Percentiles rank a stretch among this genome's conserved stretches.
phyloP scores from a whole-genome alignment of 1,284 basidiomycete genomes.

The Vanrija pseudolonga region DNA sequence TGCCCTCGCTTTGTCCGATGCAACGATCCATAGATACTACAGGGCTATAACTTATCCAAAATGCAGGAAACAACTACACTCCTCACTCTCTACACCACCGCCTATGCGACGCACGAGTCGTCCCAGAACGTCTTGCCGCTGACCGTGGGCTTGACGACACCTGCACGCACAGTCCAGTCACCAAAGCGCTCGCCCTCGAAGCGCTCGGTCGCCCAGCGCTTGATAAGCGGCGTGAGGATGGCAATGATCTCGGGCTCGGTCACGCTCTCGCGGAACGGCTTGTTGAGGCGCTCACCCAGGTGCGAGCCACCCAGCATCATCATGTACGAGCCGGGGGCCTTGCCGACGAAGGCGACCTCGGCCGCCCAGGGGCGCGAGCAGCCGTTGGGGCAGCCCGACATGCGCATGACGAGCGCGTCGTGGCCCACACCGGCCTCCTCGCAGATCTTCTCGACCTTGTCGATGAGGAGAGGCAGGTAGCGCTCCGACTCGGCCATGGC shows the following conservation, averaged over 20 bases:
- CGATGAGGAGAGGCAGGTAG: conserved; percentile 90
- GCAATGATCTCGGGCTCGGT: conserved; percentile 90
- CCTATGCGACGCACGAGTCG: conserved; percentile 43
- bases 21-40: too few relatives aligned
- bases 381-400: conserved; percentile 92
- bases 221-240: conserved; percentile 88
- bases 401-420: conserved; percentile 94
- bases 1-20: too few relatives aligned
- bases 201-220: conserved; percentile 83
- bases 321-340: conserved; percentile 86
- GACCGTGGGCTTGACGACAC: conserved; percentile 75
- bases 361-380: conserved; percentile 93
- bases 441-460: conserved; percentile 93
- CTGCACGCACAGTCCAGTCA: conserved; percentile 86
- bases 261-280: conserved; percentile 72
- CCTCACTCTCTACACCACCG: not conserved
- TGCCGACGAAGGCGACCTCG: conserved; percentile 95
- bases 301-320: conserved; percentile 97
- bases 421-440: conserved; percentile 88
- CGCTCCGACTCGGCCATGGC: conserved; percentile 95
- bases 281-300: conserved; percentile 88
- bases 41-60: not conserved
- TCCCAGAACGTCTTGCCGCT: conserved; percentile 80
- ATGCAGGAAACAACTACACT: not conserved
- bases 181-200: conserved; percentile 89